A percentile compares a stretch with the other conserved stretches of the same genome.
Evolutionary conservation across 495 filamentous ascomycete genomes (phyloP).

Genomic region (Pyrenopolyporus hunteri): DNA sequence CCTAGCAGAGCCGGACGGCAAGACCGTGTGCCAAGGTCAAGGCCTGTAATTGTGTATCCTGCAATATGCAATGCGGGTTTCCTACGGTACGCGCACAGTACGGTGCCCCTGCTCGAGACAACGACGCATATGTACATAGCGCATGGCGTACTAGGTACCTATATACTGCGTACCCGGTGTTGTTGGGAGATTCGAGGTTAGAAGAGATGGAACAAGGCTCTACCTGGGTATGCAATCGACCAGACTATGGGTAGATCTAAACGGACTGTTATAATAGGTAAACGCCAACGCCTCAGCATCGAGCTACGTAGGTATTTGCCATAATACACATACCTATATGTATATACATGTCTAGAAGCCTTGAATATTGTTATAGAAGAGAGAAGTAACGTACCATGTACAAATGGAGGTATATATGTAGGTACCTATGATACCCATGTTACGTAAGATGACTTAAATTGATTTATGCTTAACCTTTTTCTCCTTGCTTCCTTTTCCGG

Average conservation of each 20-base stretch:
- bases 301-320: too few species aligned
- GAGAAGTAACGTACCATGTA: not conserved
- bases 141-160: conserved; percentile 8
- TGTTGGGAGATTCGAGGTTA: conserved; percentile 22
- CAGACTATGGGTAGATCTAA: too few species aligned
- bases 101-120: not conserved
- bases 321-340: too few species aligned
- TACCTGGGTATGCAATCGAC: too few species aligned
- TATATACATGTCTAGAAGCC: too few species aligned
- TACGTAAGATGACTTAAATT: conserved; percentile 13
- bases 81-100: conserved; percentile 34
- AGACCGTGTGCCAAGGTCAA: conserved; percentile 26
- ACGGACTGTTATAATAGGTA: too few species aligned
- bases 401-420: not conserved
- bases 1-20: conserved; percentile 5
- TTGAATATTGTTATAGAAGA: too few species aligned
- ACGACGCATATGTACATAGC: not conserved
- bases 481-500: conserved; percentile 10
- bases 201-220: conserved; percentile 1
- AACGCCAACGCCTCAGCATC: too few species aligned
- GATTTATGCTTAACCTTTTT: conserved; percentile 28
- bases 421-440: not conserved
- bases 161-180: too few species aligned
- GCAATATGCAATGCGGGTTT: conserved; percentile 35
- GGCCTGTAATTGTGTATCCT: conserved; percentile 29